Percentiles rank a stretch among this genome's conserved stretches.
Conservation (phyloP, 192 early-diverging fungal genomes). For the Coemansia sp. region DNA sequence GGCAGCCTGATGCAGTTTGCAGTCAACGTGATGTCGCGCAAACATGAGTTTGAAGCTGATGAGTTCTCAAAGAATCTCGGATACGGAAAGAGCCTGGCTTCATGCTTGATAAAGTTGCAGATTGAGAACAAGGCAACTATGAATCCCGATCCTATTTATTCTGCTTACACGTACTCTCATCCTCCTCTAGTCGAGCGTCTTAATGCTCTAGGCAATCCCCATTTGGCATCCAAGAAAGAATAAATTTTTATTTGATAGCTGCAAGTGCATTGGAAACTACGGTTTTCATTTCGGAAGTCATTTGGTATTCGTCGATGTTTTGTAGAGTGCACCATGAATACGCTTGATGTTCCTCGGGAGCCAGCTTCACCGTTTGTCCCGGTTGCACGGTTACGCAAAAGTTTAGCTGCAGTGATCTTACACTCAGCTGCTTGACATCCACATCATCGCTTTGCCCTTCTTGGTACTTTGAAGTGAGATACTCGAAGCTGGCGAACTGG, state of each 20-base stretch:
- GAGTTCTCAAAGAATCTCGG: slow-evolving; percentile 83
- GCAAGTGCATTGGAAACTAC: slow-evolving; percentile 27
- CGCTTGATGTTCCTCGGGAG: slow-evolving; percentile 41
- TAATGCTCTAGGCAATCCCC: slow-evolving; percentile 57
- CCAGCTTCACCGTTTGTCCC: slow-evolving; percentile 2
- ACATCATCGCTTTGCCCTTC: slow-evolving; percentile 6
- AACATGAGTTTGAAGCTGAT: slow-evolving; percentile 94
- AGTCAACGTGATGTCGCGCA: slow-evolving; percentile 75
- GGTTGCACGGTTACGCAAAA: slow-evolving; percentile 28
- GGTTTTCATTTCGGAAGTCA: slow-evolving; percentile 35
- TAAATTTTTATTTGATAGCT: slow-evolving; percentile 14
- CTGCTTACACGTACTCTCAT: slow-evolving; percentile 89
- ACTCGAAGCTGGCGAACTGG: slow-evolving; percentile 39
- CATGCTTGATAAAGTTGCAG: slow-evolving; percentile 84
- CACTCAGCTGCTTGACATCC: not conserved
- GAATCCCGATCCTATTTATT: slow-evolving; percentile 83
- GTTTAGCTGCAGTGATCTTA: slow-evolving; percentile 43
- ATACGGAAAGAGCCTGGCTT: slow-evolving; percentile 66
- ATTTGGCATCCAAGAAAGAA: slow-evolving; percentile 51
- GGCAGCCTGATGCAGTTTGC: slow-evolving; percentile 73
- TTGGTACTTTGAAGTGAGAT: slow-evolving; percentile 34
- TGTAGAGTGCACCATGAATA: slow-evolving; percentile 14
- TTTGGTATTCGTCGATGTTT: slow-evolving; percentile 29
- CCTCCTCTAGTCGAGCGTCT: slow-evolving; percentile 89
- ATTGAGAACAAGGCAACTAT: slow-evolving; percentile 84